Evolutionary conservation across 441 rosid genomes (phyloP), one percentile per base, ranked within the genome.

Genomic region (Corymbia calophylla): DNA sequence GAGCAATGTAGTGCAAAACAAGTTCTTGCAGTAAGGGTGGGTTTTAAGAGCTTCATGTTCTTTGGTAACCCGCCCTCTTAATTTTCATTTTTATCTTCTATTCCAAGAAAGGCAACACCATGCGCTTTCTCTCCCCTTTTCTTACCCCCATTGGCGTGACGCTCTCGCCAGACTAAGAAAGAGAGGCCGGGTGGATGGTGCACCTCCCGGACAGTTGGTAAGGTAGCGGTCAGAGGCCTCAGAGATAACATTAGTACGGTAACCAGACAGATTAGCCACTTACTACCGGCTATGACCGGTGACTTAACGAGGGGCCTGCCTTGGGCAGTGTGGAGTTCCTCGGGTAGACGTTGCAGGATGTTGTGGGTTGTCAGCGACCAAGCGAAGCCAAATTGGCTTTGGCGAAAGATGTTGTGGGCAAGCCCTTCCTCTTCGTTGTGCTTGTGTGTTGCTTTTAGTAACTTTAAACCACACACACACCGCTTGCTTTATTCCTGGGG

Each of bases 401-500:
- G 84, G 84, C 84, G 51, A 77, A 77, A 77, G 84, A 77, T 77
- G 9, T 1, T 7, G 53, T 44, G 84, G 84, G 84, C 84, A 44
- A 77, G 84, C 87, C 62, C 68, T 88, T 77, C 88, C 68, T 54
- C 54, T 82, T 23, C 17, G 7, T 85, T 68, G 58, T 84, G 89
- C 92, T 92, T 91, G 53, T 23, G 84, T 77, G 53, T 23, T 13
- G 84, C 84, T 77, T 77, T 77, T 77, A 23, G 84, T 68, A 86
- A 87, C 92, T 91, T 89, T 89, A 88, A 77, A 90, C 86, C 88
- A 91, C 92, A 86, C 94, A 86, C 90, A 88, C 93, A 89, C 87
- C 91, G 89, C 88, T 92, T 53, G 80, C 98, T 96, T 96, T 96
- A 94, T 95, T 95, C 96, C 92, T 92, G 93, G 92, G 94, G 88